Evolutionary conservation across 2,329 filamentous ascomycete genomes (phyloP).

Genomic region (Pseudocercospora macadamiae): DNA sequence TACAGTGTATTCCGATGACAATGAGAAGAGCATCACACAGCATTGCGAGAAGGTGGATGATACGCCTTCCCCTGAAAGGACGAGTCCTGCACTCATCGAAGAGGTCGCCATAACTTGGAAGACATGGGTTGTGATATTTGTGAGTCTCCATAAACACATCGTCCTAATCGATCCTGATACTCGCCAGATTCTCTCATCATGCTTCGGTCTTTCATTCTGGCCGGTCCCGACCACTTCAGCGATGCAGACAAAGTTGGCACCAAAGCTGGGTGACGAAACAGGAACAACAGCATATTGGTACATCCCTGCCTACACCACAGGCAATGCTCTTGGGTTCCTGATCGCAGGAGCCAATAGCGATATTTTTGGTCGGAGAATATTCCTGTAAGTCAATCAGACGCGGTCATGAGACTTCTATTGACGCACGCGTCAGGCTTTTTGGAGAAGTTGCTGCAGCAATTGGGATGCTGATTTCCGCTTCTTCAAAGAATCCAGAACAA

Average conservation of each 20-base stretch:
- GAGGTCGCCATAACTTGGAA: constrained; percentile 17
- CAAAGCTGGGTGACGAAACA: constrained; percentile 11
- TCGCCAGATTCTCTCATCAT: constrained; percentile 17
- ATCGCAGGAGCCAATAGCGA: constrained; percentile 15
- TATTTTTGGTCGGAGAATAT: constrained; percentile 13
- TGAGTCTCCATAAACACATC: not conserved
- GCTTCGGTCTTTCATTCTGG: constrained; percentile 20
- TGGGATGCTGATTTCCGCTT: constrained; percentile 19
- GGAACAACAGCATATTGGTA: constrained; percentile 15
- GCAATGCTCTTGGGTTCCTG: constrained; percentile 12
- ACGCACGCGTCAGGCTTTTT: constrained; percentile 8
- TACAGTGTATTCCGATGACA: no score
- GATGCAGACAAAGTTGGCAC: constrained; percentile 12
- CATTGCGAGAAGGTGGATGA: constrained; percentile 2
- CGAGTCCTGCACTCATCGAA: not conserved
- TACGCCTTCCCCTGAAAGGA: not conserved
- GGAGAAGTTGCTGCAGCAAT: constrained; percentile 19
- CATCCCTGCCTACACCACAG: constrained; percentile 17
- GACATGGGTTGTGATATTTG: constrained; percentile 22
- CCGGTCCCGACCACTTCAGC: constrained; percentile 18
- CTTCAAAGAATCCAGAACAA: constrained; percentile 13
- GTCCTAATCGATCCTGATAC: not conserved
- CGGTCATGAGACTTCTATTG: not conserved
- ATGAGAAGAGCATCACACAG: constrained; percentile 10
- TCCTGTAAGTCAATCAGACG: not conserved